Base-by-base conservation (phyloP, 2,329 filamentous ascomycete species). In the Chaetothyriales sp. region DNA sequence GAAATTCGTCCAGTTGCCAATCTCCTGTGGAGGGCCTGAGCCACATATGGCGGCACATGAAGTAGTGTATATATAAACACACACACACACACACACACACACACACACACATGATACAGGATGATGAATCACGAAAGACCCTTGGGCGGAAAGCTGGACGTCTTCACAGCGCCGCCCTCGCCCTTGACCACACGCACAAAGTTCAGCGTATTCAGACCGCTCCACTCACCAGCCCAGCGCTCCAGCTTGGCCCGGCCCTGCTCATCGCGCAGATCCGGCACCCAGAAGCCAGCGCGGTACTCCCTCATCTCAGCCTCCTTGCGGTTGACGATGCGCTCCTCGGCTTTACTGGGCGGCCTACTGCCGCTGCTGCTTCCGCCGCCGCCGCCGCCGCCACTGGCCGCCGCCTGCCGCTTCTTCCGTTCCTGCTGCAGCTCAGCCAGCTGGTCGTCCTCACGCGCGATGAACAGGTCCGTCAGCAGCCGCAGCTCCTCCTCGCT, bases 161-260 rank as follows among this genome's bases (percentile, higher is more conserved):
- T 70, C 60, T 80, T 77, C 55, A 80, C 74, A 10, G 66, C 70
- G 3, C 86, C 86, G 26, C 76, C 73, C 51, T 75, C 86, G 26
- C 76, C 73, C 51, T 75, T 79, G 3, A 77, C 76, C 51, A 95
- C 72, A 54, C 86, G 81, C 54, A 87, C 74, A 75, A 89, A 96
- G 53, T 81, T 79, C 58, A 95, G 65, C 7, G 77, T 82, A 32
- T 81, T 79, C 55, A 95, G 74, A 60, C 83, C 83, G 7, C 84
- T 76, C 90, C 90, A 96, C 22, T 84, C 78, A 3, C 85, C 84
- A 57, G 87, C 84, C 86, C 88, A 96, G 19, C 74, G 73, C 55
- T 79, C 75, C 43, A 96, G 67, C 57, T 77, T 74, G 51, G 74
- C 68, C 48, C 85, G 68, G 58, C 81, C 87, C 46, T 81, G 76